Evolutionary conservation across 2,329 filamentous ascomycete species (phyloP), one percentile per base, ranked within the genome.

Genomic region (Cadophora sp.): DNA sequence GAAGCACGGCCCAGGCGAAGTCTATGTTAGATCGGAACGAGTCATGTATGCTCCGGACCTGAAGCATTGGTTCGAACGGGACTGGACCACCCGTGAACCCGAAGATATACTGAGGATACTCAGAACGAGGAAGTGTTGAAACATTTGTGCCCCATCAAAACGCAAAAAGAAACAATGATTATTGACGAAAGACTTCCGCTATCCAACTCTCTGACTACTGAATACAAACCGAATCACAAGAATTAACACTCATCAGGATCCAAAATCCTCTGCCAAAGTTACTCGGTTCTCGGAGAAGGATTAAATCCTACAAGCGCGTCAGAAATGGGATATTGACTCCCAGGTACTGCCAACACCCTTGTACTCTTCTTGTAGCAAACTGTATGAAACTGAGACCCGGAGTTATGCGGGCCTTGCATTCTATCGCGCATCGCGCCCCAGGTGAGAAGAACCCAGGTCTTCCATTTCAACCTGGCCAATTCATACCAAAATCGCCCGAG

Each of bases 371-470:
- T 64, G 11, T 53, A 64, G 34, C 61, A 48, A 43, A 40, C 31
- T 55, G 22, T 43, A 11, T 55, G 48, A 40, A 37, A 11, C 2
- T 29, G 61, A 40, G 27, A 34, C 4, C 61, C 61, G 11, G 61
- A 43, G n/a, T 64, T 64, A 55, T 55, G 61, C 22, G 48, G 61
- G 27, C 48, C 61, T 29, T 11, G 46, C 61, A 64, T 55, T 19
- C 61, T 31, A 40, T 64, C 61, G 19, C 61, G 46, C 61, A 64
- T 55, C 1, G 27, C 61, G 24, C 61, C 61, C 61, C 61, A 64
- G n/a, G 61, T 64, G 31, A 64, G 24, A 4, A 64, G 48, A 27
- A 64, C 48, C 61, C 61, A 64, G 8, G 48, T 64, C 48, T 27
- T 55, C 61, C 61, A 64, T 43, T 55, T 64, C 11, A 43, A 14